Conservation (phyloP, 1,284 basidiomycete genomes). For the Cryptococcus sp. region DNA sequence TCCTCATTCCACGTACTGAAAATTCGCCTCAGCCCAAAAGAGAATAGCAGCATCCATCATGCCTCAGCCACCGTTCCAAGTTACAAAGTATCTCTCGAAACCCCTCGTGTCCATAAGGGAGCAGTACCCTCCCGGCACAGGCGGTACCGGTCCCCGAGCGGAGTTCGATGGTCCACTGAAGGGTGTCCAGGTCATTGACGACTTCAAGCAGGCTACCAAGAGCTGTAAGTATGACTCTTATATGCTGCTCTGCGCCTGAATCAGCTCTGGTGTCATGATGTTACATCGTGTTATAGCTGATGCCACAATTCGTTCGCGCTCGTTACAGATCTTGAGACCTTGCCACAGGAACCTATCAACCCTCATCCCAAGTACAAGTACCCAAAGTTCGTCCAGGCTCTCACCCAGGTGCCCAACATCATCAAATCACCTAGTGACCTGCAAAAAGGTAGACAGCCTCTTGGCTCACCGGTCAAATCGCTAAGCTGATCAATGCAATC, state of each 20-base stretch:
- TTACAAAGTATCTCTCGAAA: constrained; percentile 48
- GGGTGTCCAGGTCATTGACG: constrained; percentile 47
- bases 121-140: constrained; percentile 51
- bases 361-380: constrained; percentile 52
- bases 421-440: constrained; percentile 49
- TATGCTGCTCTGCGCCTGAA: too few relatives aligned
- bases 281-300: too few relatives aligned
- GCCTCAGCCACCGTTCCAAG: constrained; percentile 53
- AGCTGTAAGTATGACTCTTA: constrained; percentile 39
- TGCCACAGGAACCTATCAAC: constrained; percentile 40
- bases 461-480: not conserved
- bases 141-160: constrained; percentile 48
- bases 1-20: too few relatives aligned
- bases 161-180: constrained; percentile 48
- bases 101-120: constrained; percentile 43
- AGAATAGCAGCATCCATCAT: constrained; percentile 25
- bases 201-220: constrained; percentile 40
- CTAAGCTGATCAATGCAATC: not conserved
- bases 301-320: not conserved
- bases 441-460: constrained; percentile 45
- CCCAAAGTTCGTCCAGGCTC: constrained; percentile 49
- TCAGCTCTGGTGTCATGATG: too few relatives aligned
- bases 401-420: constrained; percentile 38
- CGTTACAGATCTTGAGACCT: constrained; percentile 14
- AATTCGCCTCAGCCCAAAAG: not conserved